A percentile compares a stretch with the other conserved stretches of the same genome.
These are phyloP conservation scores for Eimeria acervulina DNA, from an alignment of 169 alveolate genomes.

Conservation along the genomic window DNA sequence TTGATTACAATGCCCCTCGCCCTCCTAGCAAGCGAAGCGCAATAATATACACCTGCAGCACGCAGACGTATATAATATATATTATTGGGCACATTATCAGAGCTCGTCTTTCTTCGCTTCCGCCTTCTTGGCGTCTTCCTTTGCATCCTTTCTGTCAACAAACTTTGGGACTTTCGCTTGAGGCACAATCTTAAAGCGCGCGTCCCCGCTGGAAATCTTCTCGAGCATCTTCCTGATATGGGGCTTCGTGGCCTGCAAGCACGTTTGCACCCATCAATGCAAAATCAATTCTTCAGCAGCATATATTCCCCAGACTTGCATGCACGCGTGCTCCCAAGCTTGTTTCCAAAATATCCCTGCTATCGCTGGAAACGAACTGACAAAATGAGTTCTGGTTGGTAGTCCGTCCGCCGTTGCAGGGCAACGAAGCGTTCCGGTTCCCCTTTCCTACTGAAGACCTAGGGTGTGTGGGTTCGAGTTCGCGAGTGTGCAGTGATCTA, in stretches of 20 bases:
- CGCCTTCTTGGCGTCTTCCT: constrained; percentile 28
- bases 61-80: background rate
- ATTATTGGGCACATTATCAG: background rate
- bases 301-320: too few relatives aligned
- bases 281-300: too few relatives aligned
- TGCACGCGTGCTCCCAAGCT: too few relatives aligned
- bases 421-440: too few relatives aligned
- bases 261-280: background rate
- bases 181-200: constrained; percentile 77
- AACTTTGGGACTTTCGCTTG: constrained; percentile 63
- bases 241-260: constrained; percentile 63
- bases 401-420: too few relatives aligned
- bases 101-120: constrained; percentile 69
- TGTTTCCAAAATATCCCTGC: too few relatives aligned
- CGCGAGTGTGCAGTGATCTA: too few relatives aligned
- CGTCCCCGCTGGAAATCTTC: constrained; percentile 66
- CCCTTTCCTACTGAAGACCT: too few relatives aligned
- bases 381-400: too few relatives aligned
- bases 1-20: background rate
- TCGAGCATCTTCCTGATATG: constrained; percentile 59
- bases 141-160: constrained; percentile 68
- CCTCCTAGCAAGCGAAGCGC: background rate
- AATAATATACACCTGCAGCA: background rate
- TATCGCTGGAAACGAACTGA: too few relatives aligned
- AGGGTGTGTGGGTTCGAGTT: too few relatives aligned